Base-by-base conservation (phyloP, 192 early-diverging fungal genomes). In the Diversispora eburnea region DNA sequence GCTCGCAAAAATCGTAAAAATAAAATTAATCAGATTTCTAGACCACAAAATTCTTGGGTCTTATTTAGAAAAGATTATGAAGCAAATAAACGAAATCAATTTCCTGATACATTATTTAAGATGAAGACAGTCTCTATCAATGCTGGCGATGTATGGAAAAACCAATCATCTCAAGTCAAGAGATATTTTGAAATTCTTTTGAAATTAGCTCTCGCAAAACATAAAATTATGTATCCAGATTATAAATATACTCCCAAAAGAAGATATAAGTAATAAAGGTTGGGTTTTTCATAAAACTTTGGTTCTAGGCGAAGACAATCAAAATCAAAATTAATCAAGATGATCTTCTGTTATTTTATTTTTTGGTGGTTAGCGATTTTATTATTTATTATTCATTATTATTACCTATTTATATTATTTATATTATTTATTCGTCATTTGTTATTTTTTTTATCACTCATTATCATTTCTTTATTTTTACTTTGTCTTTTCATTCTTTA, bases 1-100 rank as follows among this genome's bases (percentile, higher is more conserved):
- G 45, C 58, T 42, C 51, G 69, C 33, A 61, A 48, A 59, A 72
- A 47, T 42, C 46, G 3, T 0, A 61, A 39, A 0, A 72, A 72
- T 48, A 8, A 5, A 5, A 25, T 54, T 25, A 33, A 52, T 49
- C 51, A 68, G n/a, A 22, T 51, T 17, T 56, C 70, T 8, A 57
- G 70, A 72, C 70, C 70, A 10, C 70, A 72, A 72, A 72, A 72
- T 60, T 56, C 56, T 47, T 72, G 70, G 70, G 45, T 72, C 4
- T 13, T 72, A 15, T 72, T 72, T 72, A 25, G 57, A 45, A 72
- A 61, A 72, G 55, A 72, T 61, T 72, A 61, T 61, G 70, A 72
- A 49, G 25, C 57, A 5, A 58, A 51, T 55, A 20, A 39, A 61
- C 70, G 70, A 5, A 5, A 8, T 4, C 45, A 15, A 15, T 39